phyloP scores from a whole-genome alignment of 1,139 yeast species.

The Candida sojae region DNA sequence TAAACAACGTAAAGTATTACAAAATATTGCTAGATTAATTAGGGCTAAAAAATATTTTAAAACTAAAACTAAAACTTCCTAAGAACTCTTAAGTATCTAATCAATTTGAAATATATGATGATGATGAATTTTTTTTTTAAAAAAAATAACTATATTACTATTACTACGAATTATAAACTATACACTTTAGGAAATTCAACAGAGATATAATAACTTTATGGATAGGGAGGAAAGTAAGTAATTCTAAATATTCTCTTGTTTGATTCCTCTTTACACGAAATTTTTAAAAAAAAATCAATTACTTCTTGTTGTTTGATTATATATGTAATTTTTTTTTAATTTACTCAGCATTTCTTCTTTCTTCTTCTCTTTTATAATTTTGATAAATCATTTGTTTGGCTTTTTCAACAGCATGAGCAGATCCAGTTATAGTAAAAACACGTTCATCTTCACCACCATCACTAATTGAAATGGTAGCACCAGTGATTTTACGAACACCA shows the following conservation, averaged over 20 bases:
- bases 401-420: constrained; percentile 62
- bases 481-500: constrained; percentile 78
- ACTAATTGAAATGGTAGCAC: constrained; percentile 80
- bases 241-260: too few relatives aligned
- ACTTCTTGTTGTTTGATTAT: too few relatives aligned
- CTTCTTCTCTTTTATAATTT: constrained; percentile 77
- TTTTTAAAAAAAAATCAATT: too few relatives aligned
- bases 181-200: neutral
- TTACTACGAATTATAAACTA: neutral
- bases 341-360: constrained; percentile 52
- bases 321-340: neutral
- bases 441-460: constrained; percentile 68
- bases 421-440: constrained; percentile 72
- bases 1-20: constrained; percentile 29
- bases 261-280: too few relatives aligned
- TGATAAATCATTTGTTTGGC: constrained; percentile 70
- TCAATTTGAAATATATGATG: too few relatives aligned
- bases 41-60: neutral
- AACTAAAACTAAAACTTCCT: neutral
- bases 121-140: too few relatives aligned
- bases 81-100: too few relatives aligned
- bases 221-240: too few relatives aligned
- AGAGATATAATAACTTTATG: too few relatives aligned
- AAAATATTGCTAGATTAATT: constrained; percentile 10
- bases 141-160: neutral